A percentile compares a stretch with the other conserved stretches of the same genome.
Evolutionary conservation across 179 eudicot genomes (phyloP).

Genomic region (Sideroxylon spinosum): DNA sequence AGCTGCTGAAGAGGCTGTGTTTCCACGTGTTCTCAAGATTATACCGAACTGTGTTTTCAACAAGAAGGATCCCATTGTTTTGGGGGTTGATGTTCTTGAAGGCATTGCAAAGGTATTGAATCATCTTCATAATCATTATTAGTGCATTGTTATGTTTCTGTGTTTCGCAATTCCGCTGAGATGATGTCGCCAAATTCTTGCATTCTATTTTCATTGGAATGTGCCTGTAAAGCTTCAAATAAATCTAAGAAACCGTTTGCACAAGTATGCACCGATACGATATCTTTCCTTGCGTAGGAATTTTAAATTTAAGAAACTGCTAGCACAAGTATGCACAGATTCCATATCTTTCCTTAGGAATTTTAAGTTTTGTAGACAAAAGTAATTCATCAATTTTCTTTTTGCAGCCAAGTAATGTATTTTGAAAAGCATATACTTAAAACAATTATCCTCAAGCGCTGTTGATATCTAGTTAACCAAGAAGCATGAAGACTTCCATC

Average conservation of each 20-base stretch:
- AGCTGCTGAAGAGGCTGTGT: slow-evolving; percentile 87
- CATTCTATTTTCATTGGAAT: not conserved
- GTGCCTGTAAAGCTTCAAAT: not conserved
- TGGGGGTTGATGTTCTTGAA: slow-evolving; percentile 89
- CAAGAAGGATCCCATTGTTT: slow-evolving; percentile 90
- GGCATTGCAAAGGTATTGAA: slow-evolving; percentile 76
- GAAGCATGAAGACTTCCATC: too few species aligned
- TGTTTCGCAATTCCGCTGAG: not conserved
- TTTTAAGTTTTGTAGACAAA: not conserved
- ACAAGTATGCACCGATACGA: not conserved
- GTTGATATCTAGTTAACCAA: not conserved
- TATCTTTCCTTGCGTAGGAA: not conserved
- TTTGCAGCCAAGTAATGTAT: not conserved
- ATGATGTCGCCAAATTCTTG: not conserved
- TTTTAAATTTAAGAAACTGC: not conserved
- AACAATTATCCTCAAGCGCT: not conserved
- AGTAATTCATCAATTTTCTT: not conserved
- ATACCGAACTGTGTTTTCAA: slow-evolving; percentile 77
- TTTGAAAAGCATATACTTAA: not conserved
- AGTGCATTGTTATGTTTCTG: too few species aligned
- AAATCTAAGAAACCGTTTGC: not conserved
- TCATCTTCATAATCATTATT: not conserved
- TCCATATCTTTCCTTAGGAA: not conserved
- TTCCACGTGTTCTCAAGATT: slow-evolving; percentile 89
- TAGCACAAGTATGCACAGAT: not conserved